A percentile compares a stretch with the other conserved stretches of the same genome.
Conservation (phyloP, 2,329 filamentous ascomycete species). For the Xylaria sp. region DNA sequence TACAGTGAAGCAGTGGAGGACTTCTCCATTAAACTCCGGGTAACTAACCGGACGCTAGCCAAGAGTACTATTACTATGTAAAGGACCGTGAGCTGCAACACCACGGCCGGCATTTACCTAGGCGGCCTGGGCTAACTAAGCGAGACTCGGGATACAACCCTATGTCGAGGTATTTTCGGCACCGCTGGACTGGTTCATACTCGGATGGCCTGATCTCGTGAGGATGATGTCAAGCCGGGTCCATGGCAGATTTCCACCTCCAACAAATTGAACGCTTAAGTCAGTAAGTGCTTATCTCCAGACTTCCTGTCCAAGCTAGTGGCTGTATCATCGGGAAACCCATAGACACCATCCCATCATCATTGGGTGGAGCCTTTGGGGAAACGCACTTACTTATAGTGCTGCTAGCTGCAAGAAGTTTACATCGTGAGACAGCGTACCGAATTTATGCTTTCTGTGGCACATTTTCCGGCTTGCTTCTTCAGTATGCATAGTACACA, state of each 20-base stretch:
- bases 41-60: not conserved
- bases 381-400: not conserved
- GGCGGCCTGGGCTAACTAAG: not conserved
- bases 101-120: slow-evolving; percentile 1
- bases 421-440: not conserved
- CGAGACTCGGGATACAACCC: slow-evolving; percentile 13
- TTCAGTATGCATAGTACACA: not conserved
- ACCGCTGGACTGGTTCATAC: not conserved
- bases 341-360: not conserved
- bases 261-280: not conserved
- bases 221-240: not conserved
- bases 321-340: not conserved
- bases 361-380: not conserved
- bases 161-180: not conserved
- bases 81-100: slow-evolving; percentile 7
- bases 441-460: not conserved
- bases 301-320: not conserved
- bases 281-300: not conserved
- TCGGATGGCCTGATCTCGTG: slow-evolving; percentile 16
- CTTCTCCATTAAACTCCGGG: not conserved
- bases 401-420: slow-evolving; percentile 8
- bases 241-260: not conserved
- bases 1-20: not conserved
- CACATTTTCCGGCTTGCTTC: not conserved
- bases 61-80: not conserved